Base-by-base conservation (phyloP, 257 asterid species). In the Mitragyna speciosa region DNA sequence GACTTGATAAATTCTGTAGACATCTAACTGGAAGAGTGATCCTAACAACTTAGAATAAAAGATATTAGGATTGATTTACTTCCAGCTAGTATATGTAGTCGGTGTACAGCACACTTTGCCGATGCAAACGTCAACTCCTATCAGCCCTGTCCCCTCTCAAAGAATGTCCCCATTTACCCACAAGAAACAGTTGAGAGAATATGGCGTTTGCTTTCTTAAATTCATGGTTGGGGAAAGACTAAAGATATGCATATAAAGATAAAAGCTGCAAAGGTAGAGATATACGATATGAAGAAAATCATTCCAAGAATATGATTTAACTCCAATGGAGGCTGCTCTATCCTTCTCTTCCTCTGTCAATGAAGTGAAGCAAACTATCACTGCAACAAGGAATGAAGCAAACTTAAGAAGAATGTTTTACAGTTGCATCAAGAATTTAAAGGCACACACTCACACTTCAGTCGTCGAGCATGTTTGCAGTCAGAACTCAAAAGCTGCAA, bases 321-420 rank as follows among this genome's bases (percentile, higher is more conserved):
- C 86, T 80, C 92, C 94, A 61, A 85, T 77, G 70, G 87, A 58
- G 24, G 86, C 85, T n/a, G 92, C 90, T 80, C 69, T 85, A 12
- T 87, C 89, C 85, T 80, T 74, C 80, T 92, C 91, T 49, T 87
- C 91, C 86, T 89, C 89, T 12, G 88, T 82, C 65, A 93, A 31
- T 26, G 95, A 91, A 83, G 90, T 88, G 91, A 95, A 94, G 89
- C 95, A 88, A 78, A 95, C 91, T 67, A 95, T 70, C 86, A 88
- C 99, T 95, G 90, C 88, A 87, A 79, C 30, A 61, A 61, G 67
- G 67, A n/a, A 45, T 12, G 70, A 80, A 80, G 59, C 12, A 72
- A 78, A 71, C 80, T 85, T 43, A 43, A 82, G 67, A 52, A 83
- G 70, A 61, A 28, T 7, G 30, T 24, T 73, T 75, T 70, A 45